Base-by-base conservation (phyloP, 169 alveolate species). In the Ichthyophthirius multifiliis region DNA sequence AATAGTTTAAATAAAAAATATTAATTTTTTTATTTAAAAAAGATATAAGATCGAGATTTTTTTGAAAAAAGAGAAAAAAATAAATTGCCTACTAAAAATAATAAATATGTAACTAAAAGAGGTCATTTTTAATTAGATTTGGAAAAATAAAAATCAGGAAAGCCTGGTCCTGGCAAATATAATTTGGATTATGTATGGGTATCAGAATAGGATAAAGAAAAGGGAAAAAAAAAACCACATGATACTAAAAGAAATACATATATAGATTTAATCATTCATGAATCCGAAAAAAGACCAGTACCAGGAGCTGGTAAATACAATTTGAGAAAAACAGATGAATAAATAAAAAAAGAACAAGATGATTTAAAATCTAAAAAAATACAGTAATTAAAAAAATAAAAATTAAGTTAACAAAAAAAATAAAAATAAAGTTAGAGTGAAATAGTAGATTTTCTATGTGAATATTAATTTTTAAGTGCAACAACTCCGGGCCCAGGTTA, bases 251-350 rank as follows among this genome's bases (percentile, higher is more conserved):
- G 74, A 75, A 71, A 71, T 20, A 81, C 86, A 3, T 81, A 46
- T 55, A 81, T 81, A 2, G 86, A 81, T 48, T 20, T 71, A 23
- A 81, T 81, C 9, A 44, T 71, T 39, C 63, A 73, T 20, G 81
- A 81, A 55, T 65, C 76, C n/a, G 73, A 81, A 64, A 10, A 64
- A 48, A 81, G 82, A 67, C 65, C 75, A 15, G 82, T 81, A n/a
- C 86, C 86, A 13, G 86, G 86, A 10, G 43, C 80, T 47, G 86
- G 86, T n/a, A 73, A 67, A 30, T 81, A 81, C 41, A 81, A 81
- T 41, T 9, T 81, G 0, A 16, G 41, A 23, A 81, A 81, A 55
- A 76, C 86, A 18, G 76, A 44, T 13, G 86, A 81, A 46, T 47
- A 81, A 41, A 71, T 81, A 12, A 47, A 71, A 34, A 81, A 81